phyloP scores from a whole-genome alignment of 2,329 filamentous ascomycete genomes.

The Aspergillus nomiae region DNA sequence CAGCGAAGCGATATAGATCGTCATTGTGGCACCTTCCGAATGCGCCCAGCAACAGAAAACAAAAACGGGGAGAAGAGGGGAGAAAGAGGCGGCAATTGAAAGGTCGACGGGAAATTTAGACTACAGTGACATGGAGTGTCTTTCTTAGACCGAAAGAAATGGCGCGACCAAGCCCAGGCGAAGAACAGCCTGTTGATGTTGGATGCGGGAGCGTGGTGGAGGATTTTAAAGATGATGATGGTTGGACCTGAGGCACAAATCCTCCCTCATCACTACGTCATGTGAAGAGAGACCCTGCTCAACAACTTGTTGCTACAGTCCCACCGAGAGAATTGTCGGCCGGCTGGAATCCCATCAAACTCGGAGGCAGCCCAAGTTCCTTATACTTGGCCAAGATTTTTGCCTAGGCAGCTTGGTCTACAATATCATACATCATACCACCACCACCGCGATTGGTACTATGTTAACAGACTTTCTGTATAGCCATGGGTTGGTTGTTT shows the following conservation, averaged over 20 bases:
- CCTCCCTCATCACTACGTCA: conserved; percentile 36
- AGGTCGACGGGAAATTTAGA: conserved; percentile 1
- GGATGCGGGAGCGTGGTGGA: neutral
- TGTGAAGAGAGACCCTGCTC: conserved; percentile 23
- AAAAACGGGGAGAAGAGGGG: conserved; percentile 7
- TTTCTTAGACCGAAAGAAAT: neutral
- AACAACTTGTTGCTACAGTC: conserved; percentile 4
- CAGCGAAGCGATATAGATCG: conserved; percentile 62
- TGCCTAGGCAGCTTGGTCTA: neutral
- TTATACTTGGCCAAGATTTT: neutral
- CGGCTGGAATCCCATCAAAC: neutral
- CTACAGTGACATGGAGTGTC: neutral
- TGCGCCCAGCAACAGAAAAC: neutral
- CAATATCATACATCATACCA: neutral
- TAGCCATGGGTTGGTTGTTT: neutral
- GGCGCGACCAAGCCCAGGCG: neutral
- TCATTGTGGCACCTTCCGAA: conserved; percentile 47
- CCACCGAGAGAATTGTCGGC: neutral
- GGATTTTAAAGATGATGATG: neutral
- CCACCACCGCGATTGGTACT: neutral
- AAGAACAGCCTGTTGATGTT: neutral
- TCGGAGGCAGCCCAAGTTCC: neutral
- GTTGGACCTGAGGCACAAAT: neutral
- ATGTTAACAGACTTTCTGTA: neutral
- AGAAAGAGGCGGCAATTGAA: conserved; percentile 2